Base-by-base conservation (phyloP, 805 yeast species). In the Teunomyces cretensis region DNA sequence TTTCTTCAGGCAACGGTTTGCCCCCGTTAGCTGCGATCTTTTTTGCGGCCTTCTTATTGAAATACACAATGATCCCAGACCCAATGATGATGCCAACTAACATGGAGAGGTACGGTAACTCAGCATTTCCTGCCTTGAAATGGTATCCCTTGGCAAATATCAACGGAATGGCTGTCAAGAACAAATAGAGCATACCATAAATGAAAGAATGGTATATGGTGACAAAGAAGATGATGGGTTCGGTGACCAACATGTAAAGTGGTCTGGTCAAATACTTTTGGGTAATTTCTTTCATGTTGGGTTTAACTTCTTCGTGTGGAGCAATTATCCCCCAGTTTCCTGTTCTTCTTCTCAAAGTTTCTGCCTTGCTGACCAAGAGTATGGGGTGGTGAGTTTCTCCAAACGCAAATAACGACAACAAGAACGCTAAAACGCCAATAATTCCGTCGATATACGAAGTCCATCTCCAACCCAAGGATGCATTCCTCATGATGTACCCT, bases 391-490 rank as follows among this genome's bases (percentile, higher is more conserved):
- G n/a, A n/a, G n/a, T n/a, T n/a, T n/a, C n/a, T n/a, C n/a, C n/a
- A n/a, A n/a, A n/a, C n/a, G n/a, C n/a, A n/a, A n/a, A n/a, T n/a
- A n/a, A n/a, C n/a, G n/a, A n/a, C n/a, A n/a, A n/a, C n/a, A n/a
- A n/a, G n/a, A n/a, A n/a, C n/a, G n/a, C n/a, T n/a, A n/a, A n/a
- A n/a, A n/a, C n/a, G n/a, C n/a, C n/a, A n/a, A n/a, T n/a, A n/a
- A n/a, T n/a, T n/a, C n/a, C n/a, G n/a, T n/a, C n/a, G n/a, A n/a
- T n/a, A n/a, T 87, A 88, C 51, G 74, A 76, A 9, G 87, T 77
- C 96, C 95, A 88, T 59, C 96, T 74, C 95, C 96, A 88, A 13
- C 89, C 88, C 35, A 89, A 68, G 44, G 75, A 70, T 67, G n/a
- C 56, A 45, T 80, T 76, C 40, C 67, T 61, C n/a, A 73, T 76